A percentile compares a stretch with the other conserved stretches of the same genome.
These are phyloP conservation scores for Prunella vulgaris DNA, from an alignment of 257 asterid genomes.

Conservation along the genomic window DNA sequence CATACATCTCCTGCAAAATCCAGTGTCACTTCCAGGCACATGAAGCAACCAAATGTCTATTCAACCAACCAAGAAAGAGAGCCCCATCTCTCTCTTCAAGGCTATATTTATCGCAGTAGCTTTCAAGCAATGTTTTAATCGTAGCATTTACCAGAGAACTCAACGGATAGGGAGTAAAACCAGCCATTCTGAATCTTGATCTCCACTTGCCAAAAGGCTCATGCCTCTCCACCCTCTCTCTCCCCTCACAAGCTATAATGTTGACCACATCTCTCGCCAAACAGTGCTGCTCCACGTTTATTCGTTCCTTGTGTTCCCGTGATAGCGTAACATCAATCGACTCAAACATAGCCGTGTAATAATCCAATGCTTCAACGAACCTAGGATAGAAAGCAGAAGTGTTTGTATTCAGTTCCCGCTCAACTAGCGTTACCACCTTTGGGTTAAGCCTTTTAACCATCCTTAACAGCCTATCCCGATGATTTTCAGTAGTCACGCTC, in stretches of 20 bases:
- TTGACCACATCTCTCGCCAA: constrained; percentile 76
- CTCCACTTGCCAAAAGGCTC: constrained; percentile 80
- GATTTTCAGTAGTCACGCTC: constrained; percentile 74
- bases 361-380: constrained; percentile 69
- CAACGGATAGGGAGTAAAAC: constrained; percentile 67
- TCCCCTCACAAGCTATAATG: constrained; percentile 78
- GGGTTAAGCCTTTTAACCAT: constrained; percentile 63
- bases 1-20: not conserved
- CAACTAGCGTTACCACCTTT: constrained; percentile 82
- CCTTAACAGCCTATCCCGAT: constrained; percentile 63
- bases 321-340: constrained; percentile 71
- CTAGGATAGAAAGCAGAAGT: constrained; percentile 80
- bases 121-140: constrained; percentile 51
- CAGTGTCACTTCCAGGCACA: constrained; percentile 78
- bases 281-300: constrained; percentile 80
- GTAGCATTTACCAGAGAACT: constrained; percentile 68
- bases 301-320: constrained; percentile 61
- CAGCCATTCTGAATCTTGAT: constrained; percentile 74
- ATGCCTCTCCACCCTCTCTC: constrained; percentile 75
- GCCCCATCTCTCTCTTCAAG: constrained; percentile 84
- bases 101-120: constrained; percentile 53
- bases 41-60: constrained; percentile 81
- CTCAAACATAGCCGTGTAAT: constrained; percentile 75
- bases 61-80: constrained; percentile 88
- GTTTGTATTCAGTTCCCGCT: constrained; percentile 79